phyloP scores from a whole-genome alignment of 495 filamentous ascomycete genomes.

The Neurospora tetrasperma region DNA sequence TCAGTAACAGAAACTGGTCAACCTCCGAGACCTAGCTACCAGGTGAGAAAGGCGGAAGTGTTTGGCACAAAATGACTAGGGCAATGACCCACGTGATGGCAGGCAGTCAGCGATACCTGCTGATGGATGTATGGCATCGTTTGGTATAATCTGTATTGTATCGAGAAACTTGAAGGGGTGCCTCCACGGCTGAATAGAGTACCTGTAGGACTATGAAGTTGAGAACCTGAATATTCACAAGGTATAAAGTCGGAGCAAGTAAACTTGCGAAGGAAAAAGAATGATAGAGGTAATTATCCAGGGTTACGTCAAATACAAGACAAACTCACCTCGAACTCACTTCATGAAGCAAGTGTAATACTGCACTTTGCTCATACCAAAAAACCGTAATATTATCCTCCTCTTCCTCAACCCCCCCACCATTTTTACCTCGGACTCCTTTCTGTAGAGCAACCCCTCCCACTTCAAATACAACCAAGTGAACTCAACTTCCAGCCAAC shows the following conservation, averaged over 20 bases:
- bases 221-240: not conserved
- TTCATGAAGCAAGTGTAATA: not conserved
- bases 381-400: not conserved
- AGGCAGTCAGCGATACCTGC: not conserved
- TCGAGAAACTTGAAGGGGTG: not conserved
- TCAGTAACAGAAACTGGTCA: not conserved
- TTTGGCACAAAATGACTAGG: not conserved
- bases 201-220: no score
- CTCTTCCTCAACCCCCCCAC: not conserved
- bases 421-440: not conserved
- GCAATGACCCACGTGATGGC: not conserved
- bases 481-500: not conserved
- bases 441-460: not conserved
- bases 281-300: not conserved
- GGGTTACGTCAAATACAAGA: not conserved
- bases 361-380: not conserved
- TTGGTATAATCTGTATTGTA: not conserved
- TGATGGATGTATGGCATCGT: not conserved
- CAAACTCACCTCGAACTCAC: not conserved
- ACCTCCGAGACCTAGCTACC: not conserved
- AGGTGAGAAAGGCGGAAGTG: not conserved
- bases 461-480: not conserved
- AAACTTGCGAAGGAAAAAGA: not conserved
- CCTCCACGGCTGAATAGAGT: no score
- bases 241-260: not conserved